Evolutionary conservation across 495 filamentous ascomycete genomes (phyloP), one percentile per base, ranked within the genome.

Genomic region (Hypoxylon lienhwacheense): DNA sequence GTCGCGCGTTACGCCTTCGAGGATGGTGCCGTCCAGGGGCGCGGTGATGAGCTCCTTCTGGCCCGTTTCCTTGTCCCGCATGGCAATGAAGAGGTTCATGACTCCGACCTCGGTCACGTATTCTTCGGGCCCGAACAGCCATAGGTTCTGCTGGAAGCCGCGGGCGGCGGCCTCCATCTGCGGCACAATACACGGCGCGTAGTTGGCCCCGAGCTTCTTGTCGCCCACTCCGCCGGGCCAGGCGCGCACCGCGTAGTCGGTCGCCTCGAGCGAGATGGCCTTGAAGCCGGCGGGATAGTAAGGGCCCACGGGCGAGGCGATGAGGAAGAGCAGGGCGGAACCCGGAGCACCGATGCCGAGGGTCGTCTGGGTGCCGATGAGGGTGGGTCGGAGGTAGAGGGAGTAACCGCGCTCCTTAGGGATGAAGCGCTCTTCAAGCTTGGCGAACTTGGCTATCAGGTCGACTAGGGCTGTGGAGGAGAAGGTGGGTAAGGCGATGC

Each of bases 251-350:
- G 91, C 91, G 72, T 95, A 91, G 71, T 91, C 83, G 12, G 92
- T 95, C 6, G 93, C 92, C 73, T 96, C 91, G 29, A 98, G 77
- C 1, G 88, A 91, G 25, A 97, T 82, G 39, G 95, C 93, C 74
- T 96, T 96, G 84, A 97, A 97, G 31, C 93, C 95, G 6, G 90
- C 93, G 3, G 91, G 93, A 73, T 96, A 97, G 79, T 97, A 97
- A 4, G 95, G 95, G 0, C 95, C 95, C 7, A 98, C 93, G 48
- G 95, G 95, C 4, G 89, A 95, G 43, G 95, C 93, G 71, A 98
- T 98, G 31, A 97, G 82, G 70, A 85, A 98, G 41, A 97, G 80
- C 21, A 97, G 80, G 8, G 93, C 93, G 16, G 87, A 91, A 17
- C 91, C 91, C 5, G 93, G 93, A 20, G 90, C 85, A 31, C 89